Conservation (phyloP, 768 basidiomycete genomes). For the Suillus clintonianus region DNA sequence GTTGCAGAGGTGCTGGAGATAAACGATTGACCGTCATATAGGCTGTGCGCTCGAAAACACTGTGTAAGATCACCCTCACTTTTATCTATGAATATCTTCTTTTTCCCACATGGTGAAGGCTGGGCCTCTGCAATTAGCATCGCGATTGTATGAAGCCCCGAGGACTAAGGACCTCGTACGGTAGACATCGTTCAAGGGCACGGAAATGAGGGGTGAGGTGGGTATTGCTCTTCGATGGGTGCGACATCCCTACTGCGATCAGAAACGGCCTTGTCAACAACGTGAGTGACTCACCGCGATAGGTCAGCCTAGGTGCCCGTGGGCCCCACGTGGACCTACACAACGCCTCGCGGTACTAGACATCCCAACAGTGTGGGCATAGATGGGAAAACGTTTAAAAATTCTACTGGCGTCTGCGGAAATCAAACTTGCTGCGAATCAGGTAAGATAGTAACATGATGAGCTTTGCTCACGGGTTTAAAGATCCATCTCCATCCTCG, state of each 20-base stretch:
- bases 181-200: constrained; percentile 65
- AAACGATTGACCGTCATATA: background rate
- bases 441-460: constrained; percentile 38
- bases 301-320: background rate
- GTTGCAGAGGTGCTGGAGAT: no score
- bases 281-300: constrained; percentile 33
- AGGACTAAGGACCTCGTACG: background rate
- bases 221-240: constrained; percentile 34
- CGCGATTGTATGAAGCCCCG: background rate
- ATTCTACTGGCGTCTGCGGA: constrained; percentile 59
- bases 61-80: background rate
- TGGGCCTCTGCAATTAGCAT: no score
- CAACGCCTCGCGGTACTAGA: constrained; percentile 54
- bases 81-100: background rate
- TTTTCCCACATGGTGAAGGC: background rate
- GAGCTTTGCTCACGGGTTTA: background rate
- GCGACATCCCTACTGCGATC: constrained; percentile 57
- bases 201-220: constrained; percentile 58
- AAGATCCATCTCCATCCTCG: constrained; percentile 67
- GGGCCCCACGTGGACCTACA: constrained; percentile 66
- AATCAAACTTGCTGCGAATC: constrained; percentile 66
- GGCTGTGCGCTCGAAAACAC: background rate
- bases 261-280: constrained; percentile 55
- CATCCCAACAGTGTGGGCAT: constrained; percentile 61
- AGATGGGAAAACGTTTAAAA: constrained; percentile 65